Base-by-base conservation (phyloP, 2,329 filamentous ascomycete species). In the Curvularia spicifera region DNA sequence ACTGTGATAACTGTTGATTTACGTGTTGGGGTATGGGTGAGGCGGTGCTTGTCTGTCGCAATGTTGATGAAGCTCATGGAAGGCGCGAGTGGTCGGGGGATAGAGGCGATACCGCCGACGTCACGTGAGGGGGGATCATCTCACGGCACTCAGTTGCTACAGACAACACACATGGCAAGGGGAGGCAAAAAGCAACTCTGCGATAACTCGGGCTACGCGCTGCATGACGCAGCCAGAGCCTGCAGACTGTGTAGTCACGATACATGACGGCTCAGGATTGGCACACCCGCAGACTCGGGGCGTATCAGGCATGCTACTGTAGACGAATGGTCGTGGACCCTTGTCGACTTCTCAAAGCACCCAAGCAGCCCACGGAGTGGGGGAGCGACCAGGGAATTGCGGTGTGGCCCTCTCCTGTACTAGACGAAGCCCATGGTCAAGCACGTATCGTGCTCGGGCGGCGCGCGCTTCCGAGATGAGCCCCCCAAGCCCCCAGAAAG, bases 61-160 rank as follows among this genome's bases (percentile, higher is more conserved):
- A 58, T 67, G 66, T 63, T 65, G 64, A 64, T 60, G 68, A 60
- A 68, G 66, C 69, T 72, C 66, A 56, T 65, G 57, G 65, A 65
- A 66, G 65, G 61, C 65, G 64, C 64, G 58, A 61, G 64, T 67
- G 67, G 24, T 43, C 40, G 40, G 40, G 64, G 48, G 51, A 44
- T 53, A 42, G 50, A 44, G 24, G 45, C 57, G 67, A 66, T 62
- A 69, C 67, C 65, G 63, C 71, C 67, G 65, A 66, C 51, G 37
- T 64, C 61, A 63, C 67, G 66, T 67, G 67, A 54, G 7, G 2
- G 2, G 10, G 5, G 35, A 42, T 44, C 31, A 59, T 61, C 39
- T 60, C 53, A 29, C 31, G 22, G 45, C 40, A 37, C n/a, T 22
- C 18, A 24, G 45, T 31, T 18, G 47, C 50, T 47, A 18, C 26